Conservation (phyloP, 2,329 filamentous ascomycete species). For the Colletotrichum simmondsii region DNA sequence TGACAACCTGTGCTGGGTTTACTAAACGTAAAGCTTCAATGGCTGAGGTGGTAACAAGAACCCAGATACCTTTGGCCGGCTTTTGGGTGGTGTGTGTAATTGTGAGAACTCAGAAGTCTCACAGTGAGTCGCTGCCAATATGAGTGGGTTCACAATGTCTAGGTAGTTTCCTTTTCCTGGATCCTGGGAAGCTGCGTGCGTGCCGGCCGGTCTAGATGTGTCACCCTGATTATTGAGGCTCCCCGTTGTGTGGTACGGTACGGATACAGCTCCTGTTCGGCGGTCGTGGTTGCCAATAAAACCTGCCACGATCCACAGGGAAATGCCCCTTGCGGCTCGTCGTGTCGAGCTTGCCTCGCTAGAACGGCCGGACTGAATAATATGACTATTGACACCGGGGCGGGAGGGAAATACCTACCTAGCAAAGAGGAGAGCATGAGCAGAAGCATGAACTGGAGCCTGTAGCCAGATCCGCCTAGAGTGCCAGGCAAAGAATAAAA, state of each 20-base stretch:
- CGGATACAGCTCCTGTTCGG: neutral
- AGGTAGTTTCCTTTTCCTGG: neutral
- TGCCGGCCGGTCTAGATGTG: slow-evolving; percentile 21
- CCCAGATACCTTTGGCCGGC: neutral
- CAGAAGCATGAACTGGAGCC: too few relatives aligned
- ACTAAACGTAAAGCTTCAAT: neutral
- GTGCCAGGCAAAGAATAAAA: neutral
- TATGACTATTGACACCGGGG: neutral
- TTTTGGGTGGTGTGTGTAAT: neutral
- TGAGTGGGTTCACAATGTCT: neutral
- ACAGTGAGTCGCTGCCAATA: neutral
- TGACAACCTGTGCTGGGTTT: neutral
- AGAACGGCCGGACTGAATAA: neutral
- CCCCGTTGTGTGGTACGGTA: neutral
- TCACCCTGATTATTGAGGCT: neutral
- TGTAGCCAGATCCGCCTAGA: neutral
- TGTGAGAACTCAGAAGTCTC: neutral
- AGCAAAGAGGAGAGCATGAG: neutral
- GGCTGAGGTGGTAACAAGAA: neutral
- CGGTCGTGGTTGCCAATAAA: neutral
- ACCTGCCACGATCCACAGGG: neutral
- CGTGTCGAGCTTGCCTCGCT: neutral
- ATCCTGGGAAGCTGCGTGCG: neutral
- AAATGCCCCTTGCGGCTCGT: neutral
- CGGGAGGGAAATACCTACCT: too few relatives aligned